Conservation (phyloP, 2,329 filamentous ascomycete species). For the Didymella exigua region DNA sequence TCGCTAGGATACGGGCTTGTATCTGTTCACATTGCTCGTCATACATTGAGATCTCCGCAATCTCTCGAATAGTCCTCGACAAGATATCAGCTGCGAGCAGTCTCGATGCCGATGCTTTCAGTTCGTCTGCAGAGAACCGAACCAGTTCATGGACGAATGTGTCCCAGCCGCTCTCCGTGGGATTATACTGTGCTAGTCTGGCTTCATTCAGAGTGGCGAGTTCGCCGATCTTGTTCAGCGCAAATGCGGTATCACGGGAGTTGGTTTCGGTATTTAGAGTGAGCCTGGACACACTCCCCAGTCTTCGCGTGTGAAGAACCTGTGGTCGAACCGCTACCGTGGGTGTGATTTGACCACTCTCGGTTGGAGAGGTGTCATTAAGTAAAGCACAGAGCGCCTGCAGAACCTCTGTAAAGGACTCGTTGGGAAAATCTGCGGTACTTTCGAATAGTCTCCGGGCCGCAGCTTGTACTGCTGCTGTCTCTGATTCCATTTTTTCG, state of each 20-base stretch:
- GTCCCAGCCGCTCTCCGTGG: slow-evolving; percentile 76
- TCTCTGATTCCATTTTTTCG: slow-evolving; percentile 70
- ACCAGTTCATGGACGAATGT: slow-evolving; percentile 64
- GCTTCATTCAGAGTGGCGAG: slow-evolving; percentile 53
- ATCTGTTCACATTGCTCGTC: slow-evolving; percentile 57
- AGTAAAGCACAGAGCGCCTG: slow-evolving; percentile 76
- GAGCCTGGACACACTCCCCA: slow-evolving; percentile 53
- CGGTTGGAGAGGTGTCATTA: slow-evolving; percentile 36
- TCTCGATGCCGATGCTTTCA: slow-evolving; percentile 52
- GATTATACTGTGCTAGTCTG: slow-evolving; percentile 71
- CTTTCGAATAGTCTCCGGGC: slow-evolving; percentile 87
- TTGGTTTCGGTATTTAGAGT: slow-evolving; percentile 48
- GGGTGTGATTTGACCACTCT: slow-evolving; percentile 34
- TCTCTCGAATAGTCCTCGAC: slow-evolving; percentile 54
- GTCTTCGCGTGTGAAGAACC: slow-evolving; percentile 45
- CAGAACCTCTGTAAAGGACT: slow-evolving; percentile 78
- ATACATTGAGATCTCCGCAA: slow-evolving; percentile 59
- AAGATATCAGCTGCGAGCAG: slow-evolving; percentile 58
- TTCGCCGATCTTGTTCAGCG: slow-evolving; percentile 55
- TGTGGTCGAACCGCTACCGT: slow-evolving; percentile 32
- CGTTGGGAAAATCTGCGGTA: slow-evolving; percentile 86
- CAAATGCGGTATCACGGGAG: slow-evolving; percentile 54
- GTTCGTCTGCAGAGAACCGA: slow-evolving; percentile 50
- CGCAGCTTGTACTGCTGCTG: slow-evolving; percentile 86
- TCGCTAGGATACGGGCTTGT: slow-evolving; percentile 73